Evolutionary conservation across 495 filamentous ascomycete species (phyloP).

Genomic region (Penicillium canescens): DNA sequence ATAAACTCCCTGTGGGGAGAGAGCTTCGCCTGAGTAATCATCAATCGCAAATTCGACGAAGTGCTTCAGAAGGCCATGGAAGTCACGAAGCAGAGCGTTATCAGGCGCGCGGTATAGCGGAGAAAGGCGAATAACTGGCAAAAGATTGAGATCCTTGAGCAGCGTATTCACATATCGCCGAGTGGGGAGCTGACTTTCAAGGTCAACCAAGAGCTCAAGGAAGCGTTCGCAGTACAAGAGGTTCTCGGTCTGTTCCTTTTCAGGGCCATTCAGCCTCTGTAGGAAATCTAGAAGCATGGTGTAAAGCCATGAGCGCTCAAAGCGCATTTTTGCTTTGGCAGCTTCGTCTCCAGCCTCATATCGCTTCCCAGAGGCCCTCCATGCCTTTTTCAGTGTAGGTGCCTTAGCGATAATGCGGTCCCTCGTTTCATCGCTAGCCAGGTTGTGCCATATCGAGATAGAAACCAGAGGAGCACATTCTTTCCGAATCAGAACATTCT

Average conservation of each 20-base stretch:
- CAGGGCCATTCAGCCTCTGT: constrained; percentile 62
- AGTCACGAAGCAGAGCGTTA: constrained; percentile 79
- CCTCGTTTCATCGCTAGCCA: constrained; percentile 70
- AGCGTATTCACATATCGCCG: constrained; percentile 91
- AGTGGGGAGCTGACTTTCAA: constrained; percentile 92
- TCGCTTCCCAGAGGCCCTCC: constrained; percentile 83
- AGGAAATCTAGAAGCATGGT: constrained; percentile 84
- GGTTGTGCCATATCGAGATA: constrained; percentile 92
- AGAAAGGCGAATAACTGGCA: constrained; percentile 78
- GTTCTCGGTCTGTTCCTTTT: constrained; percentile 56
- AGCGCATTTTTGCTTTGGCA: constrained; percentile 75
- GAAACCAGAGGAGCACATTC: constrained; percentile 95
- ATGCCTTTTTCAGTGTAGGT: constrained; percentile 76
- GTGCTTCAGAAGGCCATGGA: constrained; percentile 75
- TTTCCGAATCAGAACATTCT: constrained; percentile 85
- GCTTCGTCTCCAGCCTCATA: constrained; percentile 85
- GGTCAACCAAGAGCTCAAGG: constrained; percentile 84
- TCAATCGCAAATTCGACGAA: constrained; percentile 88
- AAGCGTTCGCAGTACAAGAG: constrained; percentile 89
- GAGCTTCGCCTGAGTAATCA: constrained; percentile 80
- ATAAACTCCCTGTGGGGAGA: constrained; percentile 70
- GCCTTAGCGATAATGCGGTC: constrained; percentile 68
- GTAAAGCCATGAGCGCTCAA: constrained; percentile 94
- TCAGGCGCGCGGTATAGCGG: constrained; percentile 71
- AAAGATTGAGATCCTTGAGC: constrained; percentile 85